phyloP scores from a whole-genome alignment of 495 filamentous ascomycete genomes.

The Aspergillus affinis region DNA sequence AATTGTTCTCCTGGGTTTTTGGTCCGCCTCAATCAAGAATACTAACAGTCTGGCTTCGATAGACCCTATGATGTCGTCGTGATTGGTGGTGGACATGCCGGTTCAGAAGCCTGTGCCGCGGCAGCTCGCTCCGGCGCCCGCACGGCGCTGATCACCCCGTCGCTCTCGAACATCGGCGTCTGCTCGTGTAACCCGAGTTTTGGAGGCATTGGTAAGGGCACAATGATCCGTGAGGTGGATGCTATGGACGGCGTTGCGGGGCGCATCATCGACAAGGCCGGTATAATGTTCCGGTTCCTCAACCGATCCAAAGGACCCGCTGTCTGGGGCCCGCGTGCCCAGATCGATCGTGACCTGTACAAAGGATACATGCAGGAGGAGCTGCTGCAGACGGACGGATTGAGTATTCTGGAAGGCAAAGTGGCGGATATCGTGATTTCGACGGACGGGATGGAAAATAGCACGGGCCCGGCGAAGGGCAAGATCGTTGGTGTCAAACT shows the following conservation, averaged over 20 bases:
- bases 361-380: slow-evolving; percentile 90
- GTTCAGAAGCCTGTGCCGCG: slow-evolving; percentile 91
- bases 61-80: slow-evolving; percentile 91
- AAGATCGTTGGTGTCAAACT: slow-evolving; percentile 84
- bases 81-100: slow-evolving; percentile 94
- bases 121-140: slow-evolving; percentile 86
- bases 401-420: slow-evolving; percentile 79
- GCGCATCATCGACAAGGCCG: slow-evolving; percentile 88
- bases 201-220: slow-evolving; percentile 98
- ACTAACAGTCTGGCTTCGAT: slow-evolving; percentile 1
- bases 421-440: slow-evolving; percentile 84
- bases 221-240: slow-evolving; percentile 93
- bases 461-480: slow-evolving; percentile 53
- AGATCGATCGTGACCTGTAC: slow-evolving; percentile 92
- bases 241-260: slow-evolving; percentile 91
- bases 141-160: slow-evolving; percentile 87
- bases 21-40: not conserved
- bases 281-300: slow-evolving; percentile 84
- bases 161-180: slow-evolving; percentile 82
- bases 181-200: slow-evolving; percentile 98
- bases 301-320: slow-evolving; percentile 90
- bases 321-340: slow-evolving; percentile 94
- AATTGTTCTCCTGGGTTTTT: slow-evolving; percentile 1
- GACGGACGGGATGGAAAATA: slow-evolving; percentile 48
- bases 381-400: slow-evolving; percentile 68